Evolutionary conservation across 257 asterid genomes (phyloP).

Genomic region (Petunia axillaris): DNA sequence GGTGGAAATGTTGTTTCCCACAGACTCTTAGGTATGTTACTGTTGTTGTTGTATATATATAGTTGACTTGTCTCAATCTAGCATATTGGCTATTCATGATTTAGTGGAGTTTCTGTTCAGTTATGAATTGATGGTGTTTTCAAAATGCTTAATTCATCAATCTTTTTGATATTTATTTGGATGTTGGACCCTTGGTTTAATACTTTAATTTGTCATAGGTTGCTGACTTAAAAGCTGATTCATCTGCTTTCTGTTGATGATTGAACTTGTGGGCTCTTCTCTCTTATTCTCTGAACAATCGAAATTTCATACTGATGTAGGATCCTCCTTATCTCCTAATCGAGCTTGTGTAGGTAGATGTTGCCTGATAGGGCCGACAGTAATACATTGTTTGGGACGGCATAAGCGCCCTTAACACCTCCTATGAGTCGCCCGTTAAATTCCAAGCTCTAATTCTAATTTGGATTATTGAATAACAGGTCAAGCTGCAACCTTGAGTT

Average conservation of each 20-base stretch:
- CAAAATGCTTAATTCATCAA: conserved; percentile 7
- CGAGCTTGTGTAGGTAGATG: too few relatives aligned
- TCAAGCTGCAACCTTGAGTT: conserved; percentile 26
- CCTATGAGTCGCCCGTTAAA: neutral
- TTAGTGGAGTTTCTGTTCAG: conserved; percentile 24
- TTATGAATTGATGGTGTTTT: conserved; percentile 32
- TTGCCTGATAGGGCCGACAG: too few relatives aligned
- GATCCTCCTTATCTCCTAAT: too few relatives aligned
- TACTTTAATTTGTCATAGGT: neutral
- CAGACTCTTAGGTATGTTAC: neutral
- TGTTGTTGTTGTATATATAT: too few relatives aligned
- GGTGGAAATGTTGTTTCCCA: too few relatives aligned
- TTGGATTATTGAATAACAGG: neutral
- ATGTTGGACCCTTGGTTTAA: conserved; percentile 1
- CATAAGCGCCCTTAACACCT: too few relatives aligned
- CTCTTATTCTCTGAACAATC: neutral
- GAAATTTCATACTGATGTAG: too few relatives aligned
- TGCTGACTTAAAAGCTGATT: conserved; percentile 9
- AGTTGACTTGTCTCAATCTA: conserved; percentile 14
- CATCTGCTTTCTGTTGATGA: neutral
- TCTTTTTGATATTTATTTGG: neutral
- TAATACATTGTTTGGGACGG: too few relatives aligned
- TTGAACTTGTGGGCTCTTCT: conserved; percentile 29
- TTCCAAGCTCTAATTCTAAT: neutral
- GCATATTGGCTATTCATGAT: neutral